Conservation (phyloP, 495 filamentous ascomycete species). For the Aspergillus homomorphus region DNA sequence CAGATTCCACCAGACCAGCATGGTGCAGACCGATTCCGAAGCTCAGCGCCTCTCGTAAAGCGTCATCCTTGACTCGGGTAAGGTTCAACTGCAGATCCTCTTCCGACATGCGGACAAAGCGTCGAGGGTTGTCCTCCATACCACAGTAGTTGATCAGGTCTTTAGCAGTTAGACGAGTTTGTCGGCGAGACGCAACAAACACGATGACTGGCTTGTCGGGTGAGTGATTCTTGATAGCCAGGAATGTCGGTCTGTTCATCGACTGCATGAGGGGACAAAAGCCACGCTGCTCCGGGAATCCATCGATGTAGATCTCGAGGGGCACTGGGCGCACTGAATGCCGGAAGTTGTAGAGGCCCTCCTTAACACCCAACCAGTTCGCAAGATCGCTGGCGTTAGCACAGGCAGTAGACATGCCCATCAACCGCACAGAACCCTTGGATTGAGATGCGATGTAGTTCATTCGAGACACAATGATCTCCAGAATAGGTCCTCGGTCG, state of each 20-base stretch:
- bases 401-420: conserved; percentile 98
- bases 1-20: conserved; percentile 91
- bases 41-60: conserved; percentile 82
- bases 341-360: conserved; percentile 95
- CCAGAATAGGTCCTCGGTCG: conserved; percentile 92
- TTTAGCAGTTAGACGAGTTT: conserved; percentile 91
- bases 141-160: conserved; percentile 97
- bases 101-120: conserved; percentile 90
- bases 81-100: conserved; percentile 87
- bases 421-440: conserved; percentile 79
- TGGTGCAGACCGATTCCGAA: conserved; percentile 98
- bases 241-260: conserved; percentile 97
- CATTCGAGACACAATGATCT: conserved; percentile 99
- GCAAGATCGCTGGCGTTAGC: conserved; percentile 92
- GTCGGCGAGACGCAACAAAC: conserved; percentile 92
- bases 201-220: conserved; percentile 97
- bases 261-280: conserved; percentile 98
- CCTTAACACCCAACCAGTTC: conserved; percentile 97
- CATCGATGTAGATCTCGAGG: conserved; percentile 93
- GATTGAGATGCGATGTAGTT: conserved; percentile 95
- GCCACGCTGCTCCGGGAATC: conserved; percentile 90
- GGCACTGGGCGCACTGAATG: conserved; percentile 98
- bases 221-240: conserved; percentile 93
- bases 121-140: conserved; percentile 94
- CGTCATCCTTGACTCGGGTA: conserved; percentile 83